Conservation (phyloP, 495 filamentous ascomycete species). For the Penicillium canescens region DNA sequence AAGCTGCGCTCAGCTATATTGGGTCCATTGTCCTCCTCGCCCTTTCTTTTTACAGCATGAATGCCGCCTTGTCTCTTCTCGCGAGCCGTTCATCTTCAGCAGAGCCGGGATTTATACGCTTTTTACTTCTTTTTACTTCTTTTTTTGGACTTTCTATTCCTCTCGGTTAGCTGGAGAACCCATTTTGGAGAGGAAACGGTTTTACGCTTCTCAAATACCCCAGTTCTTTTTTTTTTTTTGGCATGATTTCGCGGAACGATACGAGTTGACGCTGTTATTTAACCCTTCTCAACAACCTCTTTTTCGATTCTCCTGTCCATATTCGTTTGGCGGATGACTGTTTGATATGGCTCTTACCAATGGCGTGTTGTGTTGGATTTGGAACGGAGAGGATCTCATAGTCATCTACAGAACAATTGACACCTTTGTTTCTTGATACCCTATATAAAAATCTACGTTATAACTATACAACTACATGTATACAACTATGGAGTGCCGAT, state of each 20-base stretch:
- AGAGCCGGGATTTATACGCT: slow-evolving; percentile 18
- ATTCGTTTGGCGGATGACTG: slow-evolving; percentile 17
- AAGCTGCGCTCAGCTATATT: background rate
- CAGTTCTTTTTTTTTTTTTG: slow-evolving; percentile 24
- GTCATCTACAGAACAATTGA: slow-evolving; percentile 10
- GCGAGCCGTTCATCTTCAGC: slow-evolving; percentile 28
- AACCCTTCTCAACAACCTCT: slow-evolving; percentile 11
- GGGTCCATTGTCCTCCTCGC: background rate
- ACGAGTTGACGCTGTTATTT: slow-evolving; percentile 35
- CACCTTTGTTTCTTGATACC: slow-evolving; percentile 12
- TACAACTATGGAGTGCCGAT: background rate
- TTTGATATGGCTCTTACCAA: background rate
- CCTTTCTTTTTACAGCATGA: background rate
- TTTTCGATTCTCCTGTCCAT: slow-evolving; percentile 27
- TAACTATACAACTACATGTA: background rate
- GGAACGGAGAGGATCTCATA: slow-evolving; percentile 1
- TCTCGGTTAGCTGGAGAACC: slow-evolving; percentile 27
- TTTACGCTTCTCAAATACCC: slow-evolving; percentile 39
- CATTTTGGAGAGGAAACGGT: slow-evolving; percentile 25
- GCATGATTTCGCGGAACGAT: slow-evolving; percentile 26
- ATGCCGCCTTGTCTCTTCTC: background rate
- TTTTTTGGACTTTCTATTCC: slow-evolving; percentile 19
- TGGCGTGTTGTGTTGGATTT: background rate
- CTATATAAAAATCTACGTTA: background rate
- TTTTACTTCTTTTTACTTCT: slow-evolving; percentile 23